Conservation (phyloP, 306 rosid species). For the Prinsepia uniflora region DNA sequence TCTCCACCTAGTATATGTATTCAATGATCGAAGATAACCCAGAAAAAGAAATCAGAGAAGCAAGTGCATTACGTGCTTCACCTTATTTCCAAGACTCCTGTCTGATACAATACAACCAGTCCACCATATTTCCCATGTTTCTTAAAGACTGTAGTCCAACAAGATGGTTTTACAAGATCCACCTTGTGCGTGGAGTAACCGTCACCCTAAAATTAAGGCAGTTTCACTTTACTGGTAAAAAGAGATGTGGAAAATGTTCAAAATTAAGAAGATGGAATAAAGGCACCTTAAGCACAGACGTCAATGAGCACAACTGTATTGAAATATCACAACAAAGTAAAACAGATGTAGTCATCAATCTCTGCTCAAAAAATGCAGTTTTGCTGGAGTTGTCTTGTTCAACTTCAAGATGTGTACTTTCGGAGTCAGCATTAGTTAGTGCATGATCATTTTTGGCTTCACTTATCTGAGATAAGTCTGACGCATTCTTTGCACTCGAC, state of each 20-base stretch:
- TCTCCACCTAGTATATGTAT: slow-evolving; percentile 4
- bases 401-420: slow-evolving; percentile 40
- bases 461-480: slow-evolving; percentile 29
- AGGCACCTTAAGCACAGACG: slow-evolving; percentile 60
- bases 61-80: slow-evolving; percentile 31
- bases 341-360: slow-evolving; percentile 36
- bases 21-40: slow-evolving; percentile 7
- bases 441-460: slow-evolving; percentile 31
- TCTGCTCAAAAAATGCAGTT: slow-evolving; percentile 34
- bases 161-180: slow-evolving; percentile 54
- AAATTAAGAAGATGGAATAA: slow-evolving; percentile 23
- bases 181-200: slow-evolving; percentile 47
- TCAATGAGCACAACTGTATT: slow-evolving; percentile 49
- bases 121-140: slow-evolving; percentile 59
- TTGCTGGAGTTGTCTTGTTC: slow-evolving; percentile 32
- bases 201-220: slow-evolving; percentile 47
- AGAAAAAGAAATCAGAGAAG: slow-evolving; percentile 13
- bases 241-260: slow-evolving; percentile 18
- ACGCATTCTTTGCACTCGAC: slow-evolving; percentile 32
- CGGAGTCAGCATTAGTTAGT: slow-evolving; percentile 37
- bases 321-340: slow-evolving; percentile 69
- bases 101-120: slow-evolving; percentile 57
- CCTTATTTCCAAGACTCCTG: slow-evolving; percentile 85
- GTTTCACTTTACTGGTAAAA: slow-evolving; percentile 29
- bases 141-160: slow-evolving; percentile 68